Conservation (phyloP, 2,329 filamentous ascomycete genomes). For the Bipolaris oryzae region DNA sequence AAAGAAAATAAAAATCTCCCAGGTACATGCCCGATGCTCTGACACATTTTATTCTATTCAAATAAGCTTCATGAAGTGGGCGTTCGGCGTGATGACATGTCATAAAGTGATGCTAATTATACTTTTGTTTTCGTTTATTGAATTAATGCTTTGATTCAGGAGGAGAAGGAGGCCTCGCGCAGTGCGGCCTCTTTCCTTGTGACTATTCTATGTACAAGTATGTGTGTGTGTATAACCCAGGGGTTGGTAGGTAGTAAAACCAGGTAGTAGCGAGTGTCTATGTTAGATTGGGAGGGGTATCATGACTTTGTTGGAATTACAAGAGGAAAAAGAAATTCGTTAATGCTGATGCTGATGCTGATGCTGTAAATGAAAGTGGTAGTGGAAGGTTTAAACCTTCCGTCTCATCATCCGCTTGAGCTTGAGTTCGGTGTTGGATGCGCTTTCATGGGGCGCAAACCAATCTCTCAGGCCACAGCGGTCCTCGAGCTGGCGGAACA, state of each 20-base stretch:
- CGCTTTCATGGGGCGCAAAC: slow-evolving; percentile 36
- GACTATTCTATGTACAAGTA: not conserved
- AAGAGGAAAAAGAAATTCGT: not conserved
- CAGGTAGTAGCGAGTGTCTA: slow-evolving; percentile 14
- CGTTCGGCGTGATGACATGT: too few relatives aligned
- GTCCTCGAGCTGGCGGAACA: slow-evolving; percentile 41
- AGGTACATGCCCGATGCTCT: too few relatives aligned
- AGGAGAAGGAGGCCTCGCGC: too few relatives aligned
- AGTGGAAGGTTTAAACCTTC: not conserved
- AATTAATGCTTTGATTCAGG: too few relatives aligned
- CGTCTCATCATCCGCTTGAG: slow-evolving; percentile 20
- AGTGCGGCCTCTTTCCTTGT: too few relatives aligned
- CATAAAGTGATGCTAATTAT: too few relatives aligned
- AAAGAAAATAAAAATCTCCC: too few relatives aligned
- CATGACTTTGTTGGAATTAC: slow-evolving; percentile 3
- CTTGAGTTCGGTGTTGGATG: slow-evolving; percentile 21
- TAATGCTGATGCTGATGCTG: not conserved
- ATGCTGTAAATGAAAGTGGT: not conserved
- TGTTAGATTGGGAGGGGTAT: slow-evolving; percentile 10
- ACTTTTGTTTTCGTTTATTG: too few relatives aligned
- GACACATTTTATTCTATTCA: too few relatives aligned
- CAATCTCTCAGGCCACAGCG: slow-evolving; percentile 43
- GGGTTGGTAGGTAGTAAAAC: not conserved
- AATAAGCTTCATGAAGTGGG: too few relatives aligned
- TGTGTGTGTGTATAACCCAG: too few relatives aligned